Conservation (phyloP, 106 monocot genomes). For the Dendrobium officinale region DNA sequence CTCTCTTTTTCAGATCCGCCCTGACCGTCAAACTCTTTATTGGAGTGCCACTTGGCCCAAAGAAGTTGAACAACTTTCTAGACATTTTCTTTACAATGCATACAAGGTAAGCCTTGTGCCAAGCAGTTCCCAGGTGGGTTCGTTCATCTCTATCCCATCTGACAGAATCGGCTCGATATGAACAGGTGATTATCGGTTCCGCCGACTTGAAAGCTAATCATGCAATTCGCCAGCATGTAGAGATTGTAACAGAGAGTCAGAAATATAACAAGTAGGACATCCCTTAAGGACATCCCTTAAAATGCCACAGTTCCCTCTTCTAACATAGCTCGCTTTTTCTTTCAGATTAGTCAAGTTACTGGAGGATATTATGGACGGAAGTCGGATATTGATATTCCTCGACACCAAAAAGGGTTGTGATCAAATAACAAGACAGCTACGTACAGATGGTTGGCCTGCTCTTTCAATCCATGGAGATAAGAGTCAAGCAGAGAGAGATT, state of each 20-base stretch:
- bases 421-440: constrained; percentile 82
- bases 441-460: constrained; percentile 94
- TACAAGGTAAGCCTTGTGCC: constrained; percentile 61
- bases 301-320: background rate
- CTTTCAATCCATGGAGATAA: constrained; percentile 95
- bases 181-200: constrained; percentile 89
- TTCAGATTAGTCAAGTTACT: constrained; percentile 78
- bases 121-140: constrained; percentile 19
- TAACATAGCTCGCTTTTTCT: constrained; percentile 1
- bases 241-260: constrained; percentile 91
- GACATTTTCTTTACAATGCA: constrained; percentile 73
- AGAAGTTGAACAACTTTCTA: constrained; percentile 94
- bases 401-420: constrained; percentile 96
- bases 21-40: constrained; percentile 93
- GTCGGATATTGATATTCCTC: constrained; percentile 87
- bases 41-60: constrained; percentile 99
- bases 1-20: constrained; percentile 57
- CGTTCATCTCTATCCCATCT: constrained; percentile 14
- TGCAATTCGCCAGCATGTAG: constrained; percentile 90
- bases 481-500: constrained; percentile 94
- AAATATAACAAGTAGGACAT: constrained; percentile 94
- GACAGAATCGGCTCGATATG: constrained; percentile 21
- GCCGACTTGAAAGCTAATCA: constrained; percentile 95
- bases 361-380: constrained; percentile 98
- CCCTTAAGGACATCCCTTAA: background rate